A percentile compares a stretch with the other conserved stretches of the same genome.
Evolutionary conservation across 345 rosid species (phyloP).

Genomic region (Raphanus raphanistrum): DNA sequence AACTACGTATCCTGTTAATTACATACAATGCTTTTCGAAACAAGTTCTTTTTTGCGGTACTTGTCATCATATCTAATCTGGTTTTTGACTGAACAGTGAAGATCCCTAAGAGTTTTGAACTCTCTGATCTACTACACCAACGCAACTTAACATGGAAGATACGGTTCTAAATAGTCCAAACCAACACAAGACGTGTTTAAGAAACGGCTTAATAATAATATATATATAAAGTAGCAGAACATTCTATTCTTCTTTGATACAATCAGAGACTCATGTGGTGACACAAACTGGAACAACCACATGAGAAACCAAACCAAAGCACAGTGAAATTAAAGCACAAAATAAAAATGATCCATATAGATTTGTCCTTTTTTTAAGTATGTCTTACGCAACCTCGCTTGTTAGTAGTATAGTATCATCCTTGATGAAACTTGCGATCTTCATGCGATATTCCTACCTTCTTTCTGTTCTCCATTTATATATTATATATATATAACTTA

Average conservation of each 20-base stretch:
- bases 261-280: conserved; percentile 22
- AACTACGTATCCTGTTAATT: background rate
- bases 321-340: background rate
- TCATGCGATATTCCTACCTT: conserved; percentile 33
- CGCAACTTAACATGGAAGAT: background rate
- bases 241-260: conserved; percentile 4
- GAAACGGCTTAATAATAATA: conserved; percentile 1
- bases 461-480: conserved; percentile 31
- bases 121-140: background rate
- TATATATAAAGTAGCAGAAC: conserved; percentile 13
- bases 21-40: background rate
- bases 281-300: conserved; percentile 29
- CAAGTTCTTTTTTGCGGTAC: background rate
- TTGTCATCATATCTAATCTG: background rate
- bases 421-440: conserved; percentile 38
- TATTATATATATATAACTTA: conserved; percentile 40
- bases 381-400: conserved; percentile 24
- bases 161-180: background rate
- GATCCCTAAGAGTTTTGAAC: background rate
- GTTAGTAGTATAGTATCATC: conserved; percentile 43
- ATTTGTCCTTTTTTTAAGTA: background rate
- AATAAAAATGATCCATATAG: background rate
- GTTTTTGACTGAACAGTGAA: background rate
- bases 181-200: background rate
- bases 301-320: conserved; percentile 29